Evolutionary conservation across 2,329 filamentous ascomycete species (phyloP).

Genomic region (Talaromyces albobiverticillius): DNA sequence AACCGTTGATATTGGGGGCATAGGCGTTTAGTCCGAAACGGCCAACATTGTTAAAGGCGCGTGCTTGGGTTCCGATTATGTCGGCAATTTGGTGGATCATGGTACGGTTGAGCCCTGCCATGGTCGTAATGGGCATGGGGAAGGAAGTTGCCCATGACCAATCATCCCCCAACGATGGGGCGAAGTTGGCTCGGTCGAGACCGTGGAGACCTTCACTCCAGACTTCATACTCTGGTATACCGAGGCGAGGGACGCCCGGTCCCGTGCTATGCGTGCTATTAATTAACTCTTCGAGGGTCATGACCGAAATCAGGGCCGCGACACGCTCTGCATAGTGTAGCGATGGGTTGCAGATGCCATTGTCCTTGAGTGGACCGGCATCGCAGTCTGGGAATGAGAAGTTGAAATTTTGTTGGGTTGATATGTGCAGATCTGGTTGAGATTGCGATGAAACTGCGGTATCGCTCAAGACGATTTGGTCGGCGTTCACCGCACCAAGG

Average conservation of each 20-base stretch:
- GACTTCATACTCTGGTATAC: constrained; percentile 58
- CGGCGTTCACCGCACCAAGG: too few relatives aligned
- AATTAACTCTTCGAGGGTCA: constrained; percentile 54
- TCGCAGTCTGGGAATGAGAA: constrained; percentile 48
- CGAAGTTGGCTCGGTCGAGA: constrained; percentile 58
- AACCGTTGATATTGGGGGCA: constrained; percentile 66
- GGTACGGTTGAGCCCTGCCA: constrained; percentile 63
- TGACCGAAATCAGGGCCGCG: constrained; percentile 45
- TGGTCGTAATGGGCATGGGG: constrained; percentile 61
- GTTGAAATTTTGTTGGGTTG: constrained; percentile 2
- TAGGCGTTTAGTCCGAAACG: constrained; percentile 37
- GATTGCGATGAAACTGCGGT: constrained; percentile 6
- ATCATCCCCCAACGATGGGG: constrained; percentile 43
- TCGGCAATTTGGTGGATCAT: constrained; percentile 57
- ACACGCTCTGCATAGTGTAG: constrained; percentile 36
- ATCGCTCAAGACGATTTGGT: too few relatives aligned
- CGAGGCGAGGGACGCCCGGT: constrained; percentile 53
- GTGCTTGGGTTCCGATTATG: constrained; percentile 56
- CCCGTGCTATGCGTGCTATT: constrained; percentile 46
- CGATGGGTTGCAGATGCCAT: constrained; percentile 48
- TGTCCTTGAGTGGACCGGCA: constrained; percentile 47
- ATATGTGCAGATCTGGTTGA: constrained; percentile 10
- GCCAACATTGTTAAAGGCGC: constrained; percentile 63
- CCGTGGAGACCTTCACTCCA: constrained; percentile 62
- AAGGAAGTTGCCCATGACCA: constrained; percentile 64